Conservation (phyloP, 495 filamentous ascomycete genomes). For the Tuber melanosporum region DNA sequence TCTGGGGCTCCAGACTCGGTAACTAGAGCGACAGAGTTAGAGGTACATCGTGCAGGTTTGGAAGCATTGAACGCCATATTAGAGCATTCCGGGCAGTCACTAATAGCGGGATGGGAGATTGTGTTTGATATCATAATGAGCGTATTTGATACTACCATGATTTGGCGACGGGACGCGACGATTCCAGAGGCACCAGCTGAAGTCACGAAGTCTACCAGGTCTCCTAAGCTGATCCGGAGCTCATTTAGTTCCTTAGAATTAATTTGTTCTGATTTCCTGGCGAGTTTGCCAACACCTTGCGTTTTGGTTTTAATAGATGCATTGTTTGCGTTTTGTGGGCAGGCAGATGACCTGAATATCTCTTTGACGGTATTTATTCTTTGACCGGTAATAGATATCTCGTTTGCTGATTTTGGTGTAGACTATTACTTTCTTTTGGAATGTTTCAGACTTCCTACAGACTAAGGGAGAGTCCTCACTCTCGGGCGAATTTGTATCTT, state of each 20-base stretch:
- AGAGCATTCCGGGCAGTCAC: constrained; percentile 79
- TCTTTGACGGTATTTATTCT: constrained; percentile 57
- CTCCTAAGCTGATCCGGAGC: constrained; percentile 64
- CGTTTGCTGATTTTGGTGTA: constrained; percentile 17
- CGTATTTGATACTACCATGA: constrained; percentile 57
- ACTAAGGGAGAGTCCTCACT: constrained; percentile 42
- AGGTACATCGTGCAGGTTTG: constrained; percentile 74
- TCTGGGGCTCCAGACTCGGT: constrained; percentile 34
- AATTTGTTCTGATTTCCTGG: constrained; percentile 87
- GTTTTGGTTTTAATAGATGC: constrained; percentile 80
- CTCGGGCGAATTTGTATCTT: constrained; percentile 44
- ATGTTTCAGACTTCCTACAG: constrained; percentile 76
- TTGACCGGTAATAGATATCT: constrained; percentile 44
- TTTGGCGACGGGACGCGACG: constrained; percentile 42
- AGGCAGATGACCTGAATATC: constrained; percentile 89
- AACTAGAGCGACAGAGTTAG: constrained; percentile 58
- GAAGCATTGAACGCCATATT: constrained; percentile 75
- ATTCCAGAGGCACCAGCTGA: constrained; percentile 35
- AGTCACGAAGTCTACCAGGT: constrained; percentile 52
- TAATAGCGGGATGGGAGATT: constrained; percentile 74
- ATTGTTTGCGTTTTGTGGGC: constrained; percentile 76
- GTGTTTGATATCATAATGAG: constrained; percentile 79
- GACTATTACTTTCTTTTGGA: constrained; percentile 91
- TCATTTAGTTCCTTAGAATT: constrained; percentile 85
- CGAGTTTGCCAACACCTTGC: constrained; percentile 67